Evolutionary conservation across 768 basidiomycete species (phyloP).

Genomic region (Leccinum boreale): DNA sequence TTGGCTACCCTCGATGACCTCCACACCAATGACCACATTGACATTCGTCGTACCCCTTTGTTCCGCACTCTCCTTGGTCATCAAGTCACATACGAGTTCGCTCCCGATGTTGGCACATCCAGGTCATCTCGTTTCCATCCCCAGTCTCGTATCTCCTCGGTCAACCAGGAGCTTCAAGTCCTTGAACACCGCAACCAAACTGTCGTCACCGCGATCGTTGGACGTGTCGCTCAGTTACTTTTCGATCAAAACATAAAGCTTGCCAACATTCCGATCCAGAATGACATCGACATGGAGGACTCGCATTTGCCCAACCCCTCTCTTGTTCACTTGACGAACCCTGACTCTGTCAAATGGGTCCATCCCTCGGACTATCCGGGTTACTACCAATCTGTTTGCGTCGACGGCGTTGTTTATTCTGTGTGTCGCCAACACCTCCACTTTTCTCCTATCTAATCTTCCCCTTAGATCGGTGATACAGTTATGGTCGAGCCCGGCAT

Average conservation of each 20-base stretch:
- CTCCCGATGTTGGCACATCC: slow-evolving; percentile 8
- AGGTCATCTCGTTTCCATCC: slow-evolving; percentile 16
- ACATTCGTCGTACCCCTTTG: slow-evolving; percentile 39
- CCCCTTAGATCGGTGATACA: slow-evolving; percentile 54
- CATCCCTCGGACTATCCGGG: slow-evolving; percentile 19
- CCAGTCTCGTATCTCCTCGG: slow-evolving; percentile 9
- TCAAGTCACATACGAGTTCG: slow-evolving; percentile 22
- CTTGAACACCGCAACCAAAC: slow-evolving; percentile 37
- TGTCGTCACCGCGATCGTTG: slow-evolving; percentile 46
- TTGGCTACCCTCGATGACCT: slow-evolving; percentile 38
- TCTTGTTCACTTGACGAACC: slow-evolving; percentile 30
- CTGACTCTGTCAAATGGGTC: slow-evolving; percentile 35
- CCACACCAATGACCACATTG: slow-evolving; percentile 29
- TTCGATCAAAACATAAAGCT: slow-evolving; percentile 45
- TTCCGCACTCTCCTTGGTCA: slow-evolving; percentile 34
- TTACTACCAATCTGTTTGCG: slow-evolving; percentile 43
- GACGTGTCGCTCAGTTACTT: slow-evolving; percentile 43
- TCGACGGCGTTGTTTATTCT: slow-evolving; percentile 58
- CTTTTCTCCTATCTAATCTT: slow-evolving; percentile 8
- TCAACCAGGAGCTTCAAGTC: slow-evolving; percentile 28
- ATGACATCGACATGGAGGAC: slow-evolving; percentile 27
- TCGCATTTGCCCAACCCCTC: slow-evolving; percentile 5
- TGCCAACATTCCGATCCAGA: slow-evolving; percentile 28
- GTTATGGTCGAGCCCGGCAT: slow-evolving; percentile 61
- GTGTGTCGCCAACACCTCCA: slow-evolving; percentile 34